A percentile compares a stretch with the other conserved stretches of the same genome.
Evolutionary conservation across 2,329 filamentous ascomycete genomes (phyloP).

Genomic region (Fusarium caatingaense): DNA sequence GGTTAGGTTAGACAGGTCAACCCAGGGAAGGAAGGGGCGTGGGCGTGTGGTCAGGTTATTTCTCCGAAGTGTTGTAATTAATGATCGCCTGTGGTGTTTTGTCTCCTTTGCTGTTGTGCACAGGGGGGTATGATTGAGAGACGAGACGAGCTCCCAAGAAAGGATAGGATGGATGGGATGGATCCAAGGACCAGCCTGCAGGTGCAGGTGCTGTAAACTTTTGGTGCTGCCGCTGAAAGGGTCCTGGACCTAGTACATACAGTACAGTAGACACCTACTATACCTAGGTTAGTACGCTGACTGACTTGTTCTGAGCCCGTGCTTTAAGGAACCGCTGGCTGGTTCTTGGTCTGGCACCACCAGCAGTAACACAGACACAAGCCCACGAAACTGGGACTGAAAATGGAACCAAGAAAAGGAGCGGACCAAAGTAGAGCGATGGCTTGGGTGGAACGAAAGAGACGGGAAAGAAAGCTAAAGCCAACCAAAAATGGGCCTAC

Average conservation of each 20-base stretch:
- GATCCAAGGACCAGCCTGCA: not conserved
- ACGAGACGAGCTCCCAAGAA: not conserved
- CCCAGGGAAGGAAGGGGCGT: conserved; percentile 25
- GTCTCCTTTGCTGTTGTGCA: conserved; percentile 13
- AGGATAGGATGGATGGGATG: not conserved
- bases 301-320: conserved; percentile 6
- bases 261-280: not conserved
- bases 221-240: not conserved
- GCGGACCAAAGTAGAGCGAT: not conserved
- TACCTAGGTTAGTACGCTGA: not conserved
- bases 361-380: not conserved
- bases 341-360: conserved; percentile 18
- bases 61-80: conserved; percentile 41
- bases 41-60: conserved; percentile 35
- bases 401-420: conserved; percentile 26
- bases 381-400: conserved; percentile 16
- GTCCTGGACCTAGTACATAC: not conserved
- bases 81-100: conserved; percentile 35
- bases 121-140: conserved; percentile 19
- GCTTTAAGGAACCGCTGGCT: not conserved
- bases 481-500: conserved; percentile 17
- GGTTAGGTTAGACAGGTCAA: conserved; percentile 10
- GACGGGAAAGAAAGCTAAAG: conserved; percentile 25
- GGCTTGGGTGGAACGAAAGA: not conserved
- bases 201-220: not conserved